Conservation (phyloP, 306 rosid genomes). For the Datisca glomerata region DNA sequence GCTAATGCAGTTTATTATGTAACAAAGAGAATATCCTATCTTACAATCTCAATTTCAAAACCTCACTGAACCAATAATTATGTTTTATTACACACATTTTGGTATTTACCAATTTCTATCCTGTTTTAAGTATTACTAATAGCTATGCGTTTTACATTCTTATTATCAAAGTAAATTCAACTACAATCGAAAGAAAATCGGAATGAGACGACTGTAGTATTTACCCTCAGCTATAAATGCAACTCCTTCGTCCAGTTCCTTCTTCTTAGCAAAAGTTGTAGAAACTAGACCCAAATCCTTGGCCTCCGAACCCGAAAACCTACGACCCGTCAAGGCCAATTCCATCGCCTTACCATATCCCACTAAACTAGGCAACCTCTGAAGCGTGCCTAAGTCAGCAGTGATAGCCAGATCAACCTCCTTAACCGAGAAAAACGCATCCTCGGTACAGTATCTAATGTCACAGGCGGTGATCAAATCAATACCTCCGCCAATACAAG, state of each 20-base stretch:
- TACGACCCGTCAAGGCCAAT: constrained; percentile 70
- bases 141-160: neutral
- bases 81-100: too few species aligned
- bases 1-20: too few species aligned
- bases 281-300: constrained; percentile 36
- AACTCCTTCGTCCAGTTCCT: neutral
- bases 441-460: constrained; percentile 49
- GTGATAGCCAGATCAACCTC: constrained; percentile 78
- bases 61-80: neutral
- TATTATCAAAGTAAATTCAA: neutral
- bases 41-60: neutral
- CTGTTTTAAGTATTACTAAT: too few species aligned
- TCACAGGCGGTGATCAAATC: constrained; percentile 80
- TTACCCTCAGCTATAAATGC: neutral
- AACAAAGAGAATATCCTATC: too few species aligned
- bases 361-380: constrained; percentile 64
- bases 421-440: constrained; percentile 77
- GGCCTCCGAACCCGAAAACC: constrained; percentile 66
- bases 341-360: constrained; percentile 75
- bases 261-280: neutral
- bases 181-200: neutral
- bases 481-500: constrained; percentile 67
- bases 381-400: constrained; percentile 80
- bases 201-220: neutral
- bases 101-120: too few species aligned